Evolutionary conservation across 164 flowering plant species (phyloP), one percentile per base, ranked within the genome.

Genomic region (Brasenia schreberi): DNA sequence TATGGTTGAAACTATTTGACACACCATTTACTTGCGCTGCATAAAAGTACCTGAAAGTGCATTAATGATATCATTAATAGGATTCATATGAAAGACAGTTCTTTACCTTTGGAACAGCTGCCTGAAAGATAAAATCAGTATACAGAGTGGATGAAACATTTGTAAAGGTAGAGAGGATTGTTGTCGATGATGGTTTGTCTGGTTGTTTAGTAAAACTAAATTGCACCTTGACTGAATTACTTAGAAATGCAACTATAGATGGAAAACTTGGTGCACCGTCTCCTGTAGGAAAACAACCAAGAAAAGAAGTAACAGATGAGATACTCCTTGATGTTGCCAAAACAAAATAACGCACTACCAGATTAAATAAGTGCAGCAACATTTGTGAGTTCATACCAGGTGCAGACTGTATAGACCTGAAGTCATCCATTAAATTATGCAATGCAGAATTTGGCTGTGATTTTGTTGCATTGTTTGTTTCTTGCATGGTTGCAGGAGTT

Each of bases 21-120:
- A 33, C 39, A 33, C 39, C 39, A 33, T 33, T 33, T 33, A 33
- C 39, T 33, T 33, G 39, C 2, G 39, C 39, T 33, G 3, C 27
- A 2, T 23, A 23, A 23, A 23, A 23, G 27, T 33, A 33, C 39
- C 39, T 33, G 39, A 33, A 33, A 33, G 39, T 33, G 39, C 39
- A 33, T 33, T 33, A 33, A 33, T 33, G 39, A 33, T 33, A 33
- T 2, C 39, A 33, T 33, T 58, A 58, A 18, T 58, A 58, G 16
- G 18, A 12, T 0, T 14, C 16, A 14, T 58, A 58, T 18, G 2
- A 58, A 58, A 18, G 18, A 18, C 5, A 58, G 60, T 1, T 58
- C 63, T 11, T 79, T 83, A 94, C 99, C 97, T 94, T 94, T 18
- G 99, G 99, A 71, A 94, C 99, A 66, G 99, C 99, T 17, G 99